These are phyloP conservation scores for Dactylellina leptospora DNA, from an alignment of 2,329 filamentous ascomycete genomes.

Conservation along the genomic window DNA sequence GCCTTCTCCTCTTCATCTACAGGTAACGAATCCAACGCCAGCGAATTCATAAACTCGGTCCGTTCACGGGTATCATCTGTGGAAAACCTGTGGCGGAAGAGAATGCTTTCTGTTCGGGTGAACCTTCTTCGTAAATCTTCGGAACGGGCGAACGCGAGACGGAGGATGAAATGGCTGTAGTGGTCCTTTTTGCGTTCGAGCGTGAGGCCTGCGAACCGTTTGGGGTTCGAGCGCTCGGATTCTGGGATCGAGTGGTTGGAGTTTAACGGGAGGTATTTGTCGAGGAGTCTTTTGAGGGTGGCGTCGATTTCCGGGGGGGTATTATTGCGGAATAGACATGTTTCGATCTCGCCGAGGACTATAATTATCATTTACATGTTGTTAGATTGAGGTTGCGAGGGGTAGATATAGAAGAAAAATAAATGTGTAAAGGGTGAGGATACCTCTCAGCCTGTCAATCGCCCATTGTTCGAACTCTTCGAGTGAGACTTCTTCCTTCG, in stretches of 20 bases:
- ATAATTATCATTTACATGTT: conserved; percentile 13
- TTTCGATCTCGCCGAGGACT: conserved; percentile 89
- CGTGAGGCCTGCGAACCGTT: conserved; percentile 9
- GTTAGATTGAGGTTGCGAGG: not conserved
- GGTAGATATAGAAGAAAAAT: conserved; percentile 1
- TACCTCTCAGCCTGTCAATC: conserved; percentile 83
- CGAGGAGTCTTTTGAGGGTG: conserved; percentile 85
- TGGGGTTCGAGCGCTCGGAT: conserved; percentile 61
- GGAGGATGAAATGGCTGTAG: conserved; percentile 96
- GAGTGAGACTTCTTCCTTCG: conserved; percentile 91
- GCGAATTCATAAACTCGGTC: conserved; percentile 75
- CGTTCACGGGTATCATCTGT: conserved; percentile 79
- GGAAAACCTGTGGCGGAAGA: conserved; percentile 84
- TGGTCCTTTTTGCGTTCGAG: conserved; percentile 89
- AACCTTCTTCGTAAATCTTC: conserved; percentile 90
- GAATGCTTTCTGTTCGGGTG: conserved; percentile 82
- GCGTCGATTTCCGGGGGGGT: conserved; percentile 79
- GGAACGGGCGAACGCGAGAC: conserved; percentile 88
- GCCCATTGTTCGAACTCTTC: conserved; percentile 99
- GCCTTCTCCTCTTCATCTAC: conserved; percentile 81
- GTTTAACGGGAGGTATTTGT: conserved; percentile 84
- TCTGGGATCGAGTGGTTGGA: conserved; percentile 73
- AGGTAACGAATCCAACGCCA: conserved; percentile 85
- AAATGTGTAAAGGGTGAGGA: conserved; percentile 40
- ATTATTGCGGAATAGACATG: conserved; percentile 94